Conservation (phyloP, 2,329 filamentous ascomycete species). For the Talaromyces funiculosus region DNA sequence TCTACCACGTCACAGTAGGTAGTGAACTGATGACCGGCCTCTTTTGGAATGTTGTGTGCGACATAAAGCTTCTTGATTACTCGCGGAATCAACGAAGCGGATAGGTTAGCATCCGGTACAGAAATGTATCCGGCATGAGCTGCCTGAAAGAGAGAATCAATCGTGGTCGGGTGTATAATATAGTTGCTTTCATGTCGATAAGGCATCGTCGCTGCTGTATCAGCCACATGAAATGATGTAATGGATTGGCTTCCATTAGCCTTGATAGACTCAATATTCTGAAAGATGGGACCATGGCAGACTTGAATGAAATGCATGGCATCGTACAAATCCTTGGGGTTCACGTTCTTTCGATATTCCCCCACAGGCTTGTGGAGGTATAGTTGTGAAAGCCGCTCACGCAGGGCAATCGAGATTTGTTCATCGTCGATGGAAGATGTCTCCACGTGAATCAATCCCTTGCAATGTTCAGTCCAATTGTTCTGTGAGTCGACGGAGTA, state of each 20-base stretch:
- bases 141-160: slow-evolving; percentile 1
- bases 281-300: neutral
- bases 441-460: neutral
- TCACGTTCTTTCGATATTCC: neutral
- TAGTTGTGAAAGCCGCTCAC: neutral
- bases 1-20: neutral
- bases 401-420: neutral
- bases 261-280: neutral
- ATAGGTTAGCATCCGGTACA: neutral
- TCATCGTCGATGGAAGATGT: neutral
- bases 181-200: neutral
- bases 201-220: neutral
- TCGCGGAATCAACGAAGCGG: neutral
- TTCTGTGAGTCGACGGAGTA: neutral
- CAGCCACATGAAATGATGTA: neutral
- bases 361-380: neutral
- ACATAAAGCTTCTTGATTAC: neutral
- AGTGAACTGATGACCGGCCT: neutral
- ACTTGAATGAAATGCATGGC: neutral
- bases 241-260: neutral
- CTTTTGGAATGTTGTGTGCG: neutral
- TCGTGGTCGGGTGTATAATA: neutral
- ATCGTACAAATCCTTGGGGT: neutral
- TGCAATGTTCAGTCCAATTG: neutral
- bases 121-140: neutral